phyloP scores from a whole-genome alignment of 2,329 filamentous ascomycete species.

The Penicillium vulpinum region DNA sequence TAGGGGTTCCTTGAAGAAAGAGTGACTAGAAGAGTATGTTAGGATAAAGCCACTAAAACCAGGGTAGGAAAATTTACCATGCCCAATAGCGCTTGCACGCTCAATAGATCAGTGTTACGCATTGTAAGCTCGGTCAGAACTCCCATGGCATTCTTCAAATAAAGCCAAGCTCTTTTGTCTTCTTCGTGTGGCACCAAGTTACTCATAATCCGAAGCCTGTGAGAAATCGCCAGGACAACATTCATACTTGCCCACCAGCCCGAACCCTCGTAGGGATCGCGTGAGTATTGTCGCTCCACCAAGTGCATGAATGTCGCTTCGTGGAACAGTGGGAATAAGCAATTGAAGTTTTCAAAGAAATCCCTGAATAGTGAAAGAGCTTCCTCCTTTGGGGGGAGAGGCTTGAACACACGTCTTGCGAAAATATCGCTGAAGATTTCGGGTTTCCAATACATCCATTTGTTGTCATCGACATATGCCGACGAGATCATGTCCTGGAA shows the following conservation, averaged over 20 bases:
- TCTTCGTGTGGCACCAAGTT: constrained; percentile 87
- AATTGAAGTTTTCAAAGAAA: constrained; percentile 98
- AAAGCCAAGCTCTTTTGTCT: constrained; percentile 91
- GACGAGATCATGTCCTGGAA: constrained; percentile 94
- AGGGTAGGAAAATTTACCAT: constrained; percentile 58
- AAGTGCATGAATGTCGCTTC: constrained; percentile 98
- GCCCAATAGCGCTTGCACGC: constrained; percentile 88
- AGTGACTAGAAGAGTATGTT: constrained; percentile 56
- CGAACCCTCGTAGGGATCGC: constrained; percentile 88
- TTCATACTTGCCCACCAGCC: constrained; percentile 99
- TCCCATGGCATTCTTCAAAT: constrained; percentile 94
- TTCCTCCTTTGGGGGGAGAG: constrained; percentile 81
- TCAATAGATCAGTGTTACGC: constrained; percentile 92
- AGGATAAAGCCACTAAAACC: constrained; percentile 1
- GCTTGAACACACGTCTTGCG: constrained; percentile 77
- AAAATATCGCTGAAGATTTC: constrained; percentile 95
- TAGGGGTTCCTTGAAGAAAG: constrained; percentile 94
- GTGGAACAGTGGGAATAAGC: constrained; percentile 96
- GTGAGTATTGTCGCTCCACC: constrained; percentile 88
- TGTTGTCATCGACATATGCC: constrained; percentile 88
- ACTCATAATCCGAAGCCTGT: constrained; percentile 91
- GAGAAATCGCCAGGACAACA: constrained; percentile 87
- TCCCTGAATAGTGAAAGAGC: constrained; percentile 85
- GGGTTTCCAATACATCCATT: constrained; percentile 98
- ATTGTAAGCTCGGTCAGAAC: constrained; percentile 91